Conservation (phyloP, 257 asterid genomes). For the Nemophila menziesii region DNA sequence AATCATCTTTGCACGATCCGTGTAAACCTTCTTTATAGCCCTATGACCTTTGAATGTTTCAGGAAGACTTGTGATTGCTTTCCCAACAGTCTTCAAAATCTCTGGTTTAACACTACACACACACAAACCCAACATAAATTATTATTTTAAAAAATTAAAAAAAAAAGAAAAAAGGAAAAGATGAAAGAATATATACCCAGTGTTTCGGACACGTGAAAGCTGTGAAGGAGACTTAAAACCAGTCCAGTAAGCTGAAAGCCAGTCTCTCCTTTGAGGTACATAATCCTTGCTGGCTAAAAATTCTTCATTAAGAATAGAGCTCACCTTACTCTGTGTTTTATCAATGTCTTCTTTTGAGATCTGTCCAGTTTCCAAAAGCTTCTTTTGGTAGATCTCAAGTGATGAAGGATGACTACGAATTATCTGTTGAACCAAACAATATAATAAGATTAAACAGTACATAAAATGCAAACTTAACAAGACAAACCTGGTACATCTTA, state of each 20-base stretch:
- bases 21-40: slow-evolving; percentile 16
- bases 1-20: slow-evolving; percentile 23
- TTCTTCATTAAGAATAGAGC: slow-evolving; percentile 21
- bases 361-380: slow-evolving; percentile 17
- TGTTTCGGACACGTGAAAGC: slow-evolving; percentile 25
- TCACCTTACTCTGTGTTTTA: slow-evolving; percentile 14
- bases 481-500: slow-evolving; percentile 58
- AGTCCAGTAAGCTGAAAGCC: slow-evolving; percentile 24
- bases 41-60: slow-evolving; percentile 20
- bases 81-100: slow-evolving; percentile 18
- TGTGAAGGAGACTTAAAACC: slow-evolving; percentile 26
- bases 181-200: slow-evolving; percentile 15
- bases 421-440: slow-evolving; percentile 6
- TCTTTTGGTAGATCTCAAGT: slow-evolving; percentile 19
- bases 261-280: slow-evolving; percentile 20
- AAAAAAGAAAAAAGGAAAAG: background rate
- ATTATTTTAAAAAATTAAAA: slow-evolving; percentile 2
- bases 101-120: slow-evolving; percentile 21
- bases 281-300: slow-evolving; percentile 21
- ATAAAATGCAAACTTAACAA: background rate
- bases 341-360: slow-evolving; percentile 18
- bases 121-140: slow-evolving; percentile 2
- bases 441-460: background rate
- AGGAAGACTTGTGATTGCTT: slow-evolving; percentile 21
- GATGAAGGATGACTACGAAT: slow-evolving; percentile 24